phyloP scores from a whole-genome alignment of 176 grass and related monocot species.

The Urochloa ruziziensis region DNA sequence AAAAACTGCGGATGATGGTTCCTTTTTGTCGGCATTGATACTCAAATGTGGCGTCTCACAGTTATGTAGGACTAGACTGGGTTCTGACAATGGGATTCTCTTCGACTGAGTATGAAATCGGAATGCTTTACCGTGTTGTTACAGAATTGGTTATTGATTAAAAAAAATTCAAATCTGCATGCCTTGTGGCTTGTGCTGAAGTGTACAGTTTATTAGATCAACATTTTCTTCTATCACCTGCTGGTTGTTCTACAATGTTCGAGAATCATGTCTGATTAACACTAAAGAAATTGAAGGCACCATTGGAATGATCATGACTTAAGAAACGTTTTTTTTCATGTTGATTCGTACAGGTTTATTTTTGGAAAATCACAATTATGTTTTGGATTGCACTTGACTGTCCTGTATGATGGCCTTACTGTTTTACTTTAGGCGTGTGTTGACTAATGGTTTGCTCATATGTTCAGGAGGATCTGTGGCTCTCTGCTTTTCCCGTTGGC shows the following conservation, averaged over 20 bases:
- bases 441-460: conserved; percentile 9
- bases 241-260: neutral
- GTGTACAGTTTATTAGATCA: neutral
- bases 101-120: neutral
- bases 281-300: neutral
- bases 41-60: neutral
- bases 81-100: neutral
- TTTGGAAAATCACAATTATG: neutral
- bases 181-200: neutral
- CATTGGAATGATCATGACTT: neutral
- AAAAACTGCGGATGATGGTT: neutral
- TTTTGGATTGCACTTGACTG: neutral
- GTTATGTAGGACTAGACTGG: neutral
- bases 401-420: neutral
- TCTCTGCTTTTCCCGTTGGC: conserved; percentile 72
- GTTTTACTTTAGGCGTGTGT: neutral
- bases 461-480: conserved; percentile 76
- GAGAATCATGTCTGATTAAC: neutral
- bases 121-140: neutral
- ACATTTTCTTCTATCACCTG: neutral
- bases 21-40: neutral
- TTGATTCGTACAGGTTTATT: neutral
- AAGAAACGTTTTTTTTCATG: neutral
- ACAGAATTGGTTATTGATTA: neutral
- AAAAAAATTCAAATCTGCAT: neutral